These are phyloP conservation scores for Scedosporium minutisporum DNA, from an alignment of 2,329 filamentous ascomycete species.

Conservation along the genomic window DNA sequence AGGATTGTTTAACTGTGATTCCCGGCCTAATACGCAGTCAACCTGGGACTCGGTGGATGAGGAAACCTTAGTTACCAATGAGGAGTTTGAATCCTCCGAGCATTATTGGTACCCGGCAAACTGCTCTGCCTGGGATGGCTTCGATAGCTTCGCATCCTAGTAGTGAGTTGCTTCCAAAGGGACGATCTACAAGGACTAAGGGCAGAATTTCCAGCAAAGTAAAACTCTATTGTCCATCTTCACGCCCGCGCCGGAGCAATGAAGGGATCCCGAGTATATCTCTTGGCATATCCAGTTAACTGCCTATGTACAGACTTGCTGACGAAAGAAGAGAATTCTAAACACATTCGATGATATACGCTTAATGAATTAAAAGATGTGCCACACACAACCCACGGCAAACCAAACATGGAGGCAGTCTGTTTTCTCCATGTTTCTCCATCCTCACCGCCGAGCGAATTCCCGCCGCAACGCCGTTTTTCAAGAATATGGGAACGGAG, in stretches of 20 bases:
- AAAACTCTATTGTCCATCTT: background rate
- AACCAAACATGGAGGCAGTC: background rate
- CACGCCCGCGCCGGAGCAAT: background rate
- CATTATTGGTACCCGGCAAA: no score
- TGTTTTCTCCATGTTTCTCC: background rate
- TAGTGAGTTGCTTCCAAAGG: no score
- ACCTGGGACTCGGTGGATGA: no score
- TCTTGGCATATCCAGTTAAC: background rate
- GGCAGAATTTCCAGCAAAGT: background rate
- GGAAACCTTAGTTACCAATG: no score
- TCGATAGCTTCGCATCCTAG: no score
- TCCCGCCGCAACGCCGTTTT: background rate
- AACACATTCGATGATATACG: background rate
- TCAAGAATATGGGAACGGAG: background rate
- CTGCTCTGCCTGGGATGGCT: no score
- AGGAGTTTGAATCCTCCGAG: no score
- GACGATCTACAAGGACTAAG: background rate
- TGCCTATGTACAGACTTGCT: conserved; percentile 1
- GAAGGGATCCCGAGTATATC: background rate
- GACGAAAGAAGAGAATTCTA: background rate
- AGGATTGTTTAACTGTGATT: no score
- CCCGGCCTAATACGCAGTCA: no score
- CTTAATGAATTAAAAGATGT: background rate
- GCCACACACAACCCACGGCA: background rate
- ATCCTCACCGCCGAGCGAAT: background rate